Evolutionary conservation across 139 green algal genomes (phyloP).

Genomic region (Gonium pectorale): DNA sequence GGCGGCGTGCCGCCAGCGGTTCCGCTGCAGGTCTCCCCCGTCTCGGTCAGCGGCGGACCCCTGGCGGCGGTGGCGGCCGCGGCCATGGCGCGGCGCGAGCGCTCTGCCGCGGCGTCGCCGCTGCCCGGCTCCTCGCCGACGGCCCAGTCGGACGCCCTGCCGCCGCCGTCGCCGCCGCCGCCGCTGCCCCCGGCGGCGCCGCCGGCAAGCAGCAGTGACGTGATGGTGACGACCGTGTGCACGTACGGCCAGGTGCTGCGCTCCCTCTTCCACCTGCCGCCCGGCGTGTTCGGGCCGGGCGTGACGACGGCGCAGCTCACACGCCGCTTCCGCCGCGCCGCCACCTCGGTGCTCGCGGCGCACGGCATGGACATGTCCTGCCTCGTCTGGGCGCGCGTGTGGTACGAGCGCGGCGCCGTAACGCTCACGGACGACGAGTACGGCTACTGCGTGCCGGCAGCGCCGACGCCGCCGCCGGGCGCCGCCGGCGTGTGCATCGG

Average conservation of each 20-base stretch:
- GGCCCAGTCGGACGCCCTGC: not conserved
- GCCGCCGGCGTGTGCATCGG: not conserved
- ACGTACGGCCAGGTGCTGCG: constrained; percentile 26
- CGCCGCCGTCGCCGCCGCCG: not conserved
- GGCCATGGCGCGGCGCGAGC: too few relatives aligned
- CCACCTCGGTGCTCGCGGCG: constrained; percentile 18
- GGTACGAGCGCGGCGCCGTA: constrained; percentile 37
- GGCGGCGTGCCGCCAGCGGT: too few relatives aligned
- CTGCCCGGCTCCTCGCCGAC: not conserved
- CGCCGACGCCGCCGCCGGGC: not conserved
- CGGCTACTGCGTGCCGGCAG: not conserved
- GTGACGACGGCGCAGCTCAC: constrained; percentile 22
- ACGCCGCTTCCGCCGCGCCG: constrained; percentile 22
- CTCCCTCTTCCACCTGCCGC: constrained; percentile 47
- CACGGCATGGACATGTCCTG: constrained; percentile 30
- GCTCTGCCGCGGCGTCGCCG: not conserved
- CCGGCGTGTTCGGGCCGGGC: constrained; percentile 15
- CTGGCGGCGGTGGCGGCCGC: not conserved
- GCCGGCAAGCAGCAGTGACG: constrained; percentile 23
- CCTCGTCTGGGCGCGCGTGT: constrained; percentile 30
- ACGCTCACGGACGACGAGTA: constrained; percentile 30
- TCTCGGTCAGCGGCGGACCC: not conserved
- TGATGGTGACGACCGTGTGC: constrained; percentile 52
- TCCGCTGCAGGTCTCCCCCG: too few relatives aligned
- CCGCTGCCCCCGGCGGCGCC: not conserved